A percentile compares a stretch with the other conserved stretches of the same genome.
Conservation (phyloP, 2,329 filamentous ascomycete genomes). For the Neofusicoccum kwambonambiense region DNA sequence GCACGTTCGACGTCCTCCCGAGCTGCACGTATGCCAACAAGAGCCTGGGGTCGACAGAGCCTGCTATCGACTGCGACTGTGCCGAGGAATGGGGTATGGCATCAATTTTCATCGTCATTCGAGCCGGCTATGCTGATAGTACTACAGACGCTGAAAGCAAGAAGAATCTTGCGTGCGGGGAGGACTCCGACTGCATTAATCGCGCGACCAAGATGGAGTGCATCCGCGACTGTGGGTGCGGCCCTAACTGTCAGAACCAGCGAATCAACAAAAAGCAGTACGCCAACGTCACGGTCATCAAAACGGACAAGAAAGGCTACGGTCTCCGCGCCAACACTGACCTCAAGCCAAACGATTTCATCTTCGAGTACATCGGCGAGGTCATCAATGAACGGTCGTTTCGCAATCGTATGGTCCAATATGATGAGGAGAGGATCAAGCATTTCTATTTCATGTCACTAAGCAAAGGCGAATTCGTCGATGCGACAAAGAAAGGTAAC, state of each 20-base stretch:
- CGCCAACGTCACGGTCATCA: conserved; percentile 89
- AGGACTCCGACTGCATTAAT: conserved; percentile 98
- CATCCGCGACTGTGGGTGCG: conserved; percentile 81
- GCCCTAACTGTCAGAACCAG: conserved; percentile 85
- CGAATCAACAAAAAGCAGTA: conserved; percentile 90
- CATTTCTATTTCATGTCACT: conserved; percentile 99
- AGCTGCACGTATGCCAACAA: conserved; percentile 91
- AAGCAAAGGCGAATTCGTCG: conserved; percentile 92
- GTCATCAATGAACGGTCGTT: conserved; percentile 94
- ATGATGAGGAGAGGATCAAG: conserved; percentile 94
- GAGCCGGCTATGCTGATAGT: conserved; percentile 32
- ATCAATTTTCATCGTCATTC: conserved; percentile 19
- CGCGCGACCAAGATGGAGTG: conserved; percentile 98
- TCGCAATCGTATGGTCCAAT: conserved; percentile 84
- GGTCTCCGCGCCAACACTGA: conserved; percentile 80
- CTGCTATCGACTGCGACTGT: conserved; percentile 94
- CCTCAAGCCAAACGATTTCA: conserved; percentile 81
- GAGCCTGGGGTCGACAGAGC: conserved; percentile 85
- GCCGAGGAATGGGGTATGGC: conserved; percentile 88
- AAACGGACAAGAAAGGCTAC: conserved; percentile 96
- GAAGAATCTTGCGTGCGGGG: conserved; percentile 81
- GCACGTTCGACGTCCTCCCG: conserved; percentile 75
- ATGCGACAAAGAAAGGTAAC: conserved; percentile 95
- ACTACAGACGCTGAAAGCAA: conserved; percentile 49
- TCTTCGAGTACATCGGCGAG: conserved; percentile 98